phyloP scores from a whole-genome alignment of 2,329 filamentous ascomycete species.

The Colletotrichum brevisporum region DNA sequence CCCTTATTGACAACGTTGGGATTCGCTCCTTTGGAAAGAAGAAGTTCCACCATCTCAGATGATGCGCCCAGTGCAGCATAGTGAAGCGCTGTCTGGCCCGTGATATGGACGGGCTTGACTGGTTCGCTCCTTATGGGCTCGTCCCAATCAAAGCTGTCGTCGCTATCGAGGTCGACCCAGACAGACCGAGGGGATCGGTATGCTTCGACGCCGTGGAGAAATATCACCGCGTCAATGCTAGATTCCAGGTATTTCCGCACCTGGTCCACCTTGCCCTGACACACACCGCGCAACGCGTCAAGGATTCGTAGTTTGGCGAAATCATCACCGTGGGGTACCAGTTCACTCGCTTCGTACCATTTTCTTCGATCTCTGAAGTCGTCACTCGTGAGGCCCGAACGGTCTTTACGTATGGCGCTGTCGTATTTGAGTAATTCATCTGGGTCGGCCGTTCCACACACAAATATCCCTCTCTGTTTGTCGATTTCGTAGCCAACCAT shows the following conservation, averaged over 20 bases:
- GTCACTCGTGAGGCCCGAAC: too few species aligned
- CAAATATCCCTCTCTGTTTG: neutral
- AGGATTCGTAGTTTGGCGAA: too few species aligned
- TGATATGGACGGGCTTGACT: neutral
- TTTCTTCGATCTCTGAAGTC: constrained; percentile 2
- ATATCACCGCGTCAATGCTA: neutral
- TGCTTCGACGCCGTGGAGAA: neutral
- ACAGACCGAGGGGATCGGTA: neutral
- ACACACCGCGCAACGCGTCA: too few species aligned
- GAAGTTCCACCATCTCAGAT: neutral
- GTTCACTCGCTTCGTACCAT: too few species aligned
- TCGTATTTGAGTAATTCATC: too few species aligned
- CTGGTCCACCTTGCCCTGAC: too few species aligned
- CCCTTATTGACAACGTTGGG: neutral
- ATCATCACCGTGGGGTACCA: too few species aligned
- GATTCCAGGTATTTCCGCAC: neutral
- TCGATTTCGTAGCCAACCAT: neutral
- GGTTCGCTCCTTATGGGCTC: too few species aligned
- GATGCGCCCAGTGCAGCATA: neutral
- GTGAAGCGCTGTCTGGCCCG: constrained; percentile 5
- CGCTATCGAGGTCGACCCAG: neutral
- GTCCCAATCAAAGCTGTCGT: too few species aligned
- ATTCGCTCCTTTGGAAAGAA: constrained; percentile 5
- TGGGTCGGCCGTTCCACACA: neutral
- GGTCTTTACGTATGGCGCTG: too few species aligned